Conservation (phyloP, 768 basidiomycete genomes). For the Lactarius deliciosus region DNA sequence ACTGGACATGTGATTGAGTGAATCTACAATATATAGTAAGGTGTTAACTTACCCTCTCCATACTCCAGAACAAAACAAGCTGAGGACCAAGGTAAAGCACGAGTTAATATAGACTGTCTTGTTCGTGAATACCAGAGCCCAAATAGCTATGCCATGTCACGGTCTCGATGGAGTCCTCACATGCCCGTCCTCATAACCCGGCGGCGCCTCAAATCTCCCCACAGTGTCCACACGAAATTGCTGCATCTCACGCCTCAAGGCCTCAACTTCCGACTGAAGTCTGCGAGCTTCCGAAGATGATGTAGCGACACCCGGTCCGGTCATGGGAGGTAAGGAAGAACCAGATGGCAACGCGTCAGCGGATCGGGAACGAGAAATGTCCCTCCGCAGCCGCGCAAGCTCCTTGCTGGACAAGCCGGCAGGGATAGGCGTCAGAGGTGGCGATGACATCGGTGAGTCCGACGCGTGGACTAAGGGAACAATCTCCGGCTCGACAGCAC, state of each 20-base stretch:
- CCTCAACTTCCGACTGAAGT: conserved; percentile 33
- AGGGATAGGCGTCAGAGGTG: not conserved
- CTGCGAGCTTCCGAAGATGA: not conserved
- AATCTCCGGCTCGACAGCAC: not conserved
- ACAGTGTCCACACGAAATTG: conserved; percentile 29
- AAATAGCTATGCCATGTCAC: no score
- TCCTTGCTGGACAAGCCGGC: conserved; percentile 19
- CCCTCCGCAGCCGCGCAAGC: conserved; percentile 14
- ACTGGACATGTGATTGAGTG: no score
- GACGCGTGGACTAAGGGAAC: not conserved
- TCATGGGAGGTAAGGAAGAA: not conserved
- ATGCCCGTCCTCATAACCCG: conserved; percentile 25
- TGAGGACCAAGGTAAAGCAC: no score
- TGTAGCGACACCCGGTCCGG: not conserved
- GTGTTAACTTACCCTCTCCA: no score
- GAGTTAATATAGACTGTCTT: no score
- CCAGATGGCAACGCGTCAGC: not conserved
- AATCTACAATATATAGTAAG: no score
- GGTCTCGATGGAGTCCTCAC: no score
- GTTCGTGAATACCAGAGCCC: no score
- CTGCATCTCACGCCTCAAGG: conserved; percentile 33
- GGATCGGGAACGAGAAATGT: not conserved
- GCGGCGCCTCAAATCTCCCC: conserved; percentile 31
- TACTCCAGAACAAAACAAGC: no score
- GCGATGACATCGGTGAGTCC: not conserved